These are phyloP conservation scores for Penicillium sp. DNA, from an alignment of 2,329 filamentous ascomycete genomes.

Conservation along the genomic window DNA sequence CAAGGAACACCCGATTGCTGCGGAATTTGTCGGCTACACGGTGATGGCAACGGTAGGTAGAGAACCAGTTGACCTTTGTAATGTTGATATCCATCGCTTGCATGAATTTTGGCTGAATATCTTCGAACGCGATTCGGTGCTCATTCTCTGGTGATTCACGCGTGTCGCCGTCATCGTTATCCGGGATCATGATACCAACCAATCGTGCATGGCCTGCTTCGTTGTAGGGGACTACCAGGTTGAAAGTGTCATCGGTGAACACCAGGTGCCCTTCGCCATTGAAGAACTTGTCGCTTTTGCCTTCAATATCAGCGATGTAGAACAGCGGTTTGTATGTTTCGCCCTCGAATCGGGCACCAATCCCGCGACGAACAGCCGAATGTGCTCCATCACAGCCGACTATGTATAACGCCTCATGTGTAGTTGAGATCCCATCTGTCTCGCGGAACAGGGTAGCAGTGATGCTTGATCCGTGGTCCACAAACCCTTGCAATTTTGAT, in stretches of 20 bases:
- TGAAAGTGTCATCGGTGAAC: conserved; percentile 36
- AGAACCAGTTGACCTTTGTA: conserved; percentile 40
- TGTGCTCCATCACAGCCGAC: conserved; percentile 55
- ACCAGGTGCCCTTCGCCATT: conserved; percentile 36
- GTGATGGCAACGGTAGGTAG: conserved; percentile 49
- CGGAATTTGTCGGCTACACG: conserved; percentile 45
- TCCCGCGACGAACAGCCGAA: conserved; percentile 47
- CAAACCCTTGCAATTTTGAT: conserved; percentile 26
- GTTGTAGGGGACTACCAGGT: conserved; percentile 35
- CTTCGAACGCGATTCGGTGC: conserved; percentile 30
- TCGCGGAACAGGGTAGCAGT: conserved; percentile 22
- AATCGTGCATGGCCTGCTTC: conserved; percentile 24
- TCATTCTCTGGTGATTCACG: conserved; percentile 16
- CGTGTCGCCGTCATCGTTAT: not conserved
- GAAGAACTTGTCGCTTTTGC: conserved; percentile 17
- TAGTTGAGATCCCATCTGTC: conserved; percentile 19
- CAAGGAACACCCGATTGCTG: conserved; percentile 52
- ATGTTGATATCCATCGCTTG: conserved; percentile 24
- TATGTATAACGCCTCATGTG: conserved; percentile 42
- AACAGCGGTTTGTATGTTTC: conserved; percentile 46
- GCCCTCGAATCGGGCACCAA: conserved; percentile 43
- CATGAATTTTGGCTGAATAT: conserved; percentile 26
- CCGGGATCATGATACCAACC: conserved; percentile 21
- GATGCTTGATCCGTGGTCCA: conserved; percentile 23
- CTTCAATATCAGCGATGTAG: conserved; percentile 46